Evolutionary conservation across 164 flowering plant species (phyloP).

Genomic region (Vitis rupestris): DNA sequence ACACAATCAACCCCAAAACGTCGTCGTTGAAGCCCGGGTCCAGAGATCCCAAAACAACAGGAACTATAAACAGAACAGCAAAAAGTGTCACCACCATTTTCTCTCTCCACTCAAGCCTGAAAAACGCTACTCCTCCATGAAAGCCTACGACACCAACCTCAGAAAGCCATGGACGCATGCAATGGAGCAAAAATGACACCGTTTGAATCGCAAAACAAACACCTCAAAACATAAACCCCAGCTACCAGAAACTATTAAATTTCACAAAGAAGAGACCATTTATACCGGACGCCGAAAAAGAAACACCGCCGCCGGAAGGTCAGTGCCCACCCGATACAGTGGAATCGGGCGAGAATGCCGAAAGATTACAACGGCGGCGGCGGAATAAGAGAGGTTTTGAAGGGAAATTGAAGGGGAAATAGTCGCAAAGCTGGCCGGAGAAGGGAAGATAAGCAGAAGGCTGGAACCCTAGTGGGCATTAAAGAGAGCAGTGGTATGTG

Average conservation of each 20-base stretch:
- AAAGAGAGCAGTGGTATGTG: neutral
- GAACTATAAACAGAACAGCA: constrained; percentile 8
- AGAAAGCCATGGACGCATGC: too few species aligned
- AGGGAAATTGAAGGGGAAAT: neutral
- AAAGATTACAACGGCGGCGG: too few species aligned
- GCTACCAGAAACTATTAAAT: too few species aligned
- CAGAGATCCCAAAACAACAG: constrained; percentile 12
- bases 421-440: neutral
- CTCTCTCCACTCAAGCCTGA: neutral
- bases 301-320: too few species aligned
- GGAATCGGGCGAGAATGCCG: too few species aligned
- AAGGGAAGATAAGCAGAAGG: neutral
- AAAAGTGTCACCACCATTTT: constrained; percentile 19
- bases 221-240: too few species aligned
- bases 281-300: too few species aligned
- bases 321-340: too few species aligned
- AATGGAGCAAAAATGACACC: too few species aligned
- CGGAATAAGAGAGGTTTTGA: too few species aligned
- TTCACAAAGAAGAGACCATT: too few species aligned
- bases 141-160: neutral
- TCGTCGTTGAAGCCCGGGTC: constrained; percentile 53
- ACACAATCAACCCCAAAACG: constrained; percentile 57
- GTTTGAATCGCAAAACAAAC: too few species aligned
- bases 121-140: constrained; percentile 10
- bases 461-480: constrained; percentile 2